These are phyloP conservation scores for Globisporangium carolinianum DNA, from an alignment of 352 stramenopile species.

Conservation along the genomic window DNA sequence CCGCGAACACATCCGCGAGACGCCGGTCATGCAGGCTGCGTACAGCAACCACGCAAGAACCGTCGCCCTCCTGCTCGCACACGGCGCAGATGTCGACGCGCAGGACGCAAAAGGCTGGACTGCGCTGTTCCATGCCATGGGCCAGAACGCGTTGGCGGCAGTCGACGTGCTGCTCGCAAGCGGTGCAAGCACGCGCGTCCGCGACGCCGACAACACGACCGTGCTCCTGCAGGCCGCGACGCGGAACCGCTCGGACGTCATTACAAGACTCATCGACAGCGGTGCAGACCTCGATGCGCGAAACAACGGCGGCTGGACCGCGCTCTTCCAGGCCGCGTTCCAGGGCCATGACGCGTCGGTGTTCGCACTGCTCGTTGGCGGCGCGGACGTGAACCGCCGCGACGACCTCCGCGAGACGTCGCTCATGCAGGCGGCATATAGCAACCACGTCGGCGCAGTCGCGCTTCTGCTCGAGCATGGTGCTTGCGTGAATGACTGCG, in stretches of 20 bases:
- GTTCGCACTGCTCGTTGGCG: constrained; percentile 2
- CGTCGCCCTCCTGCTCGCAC: constrained; percentile 1
- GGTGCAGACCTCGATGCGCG: constrained; percentile 1
- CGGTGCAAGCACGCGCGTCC: constrained; percentile 3
- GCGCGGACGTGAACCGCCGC: constrained; percentile 3
- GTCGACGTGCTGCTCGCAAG: constrained; percentile 2
- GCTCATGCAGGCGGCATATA: constrained; percentile 10
- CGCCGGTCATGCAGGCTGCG: constrained; percentile 12
- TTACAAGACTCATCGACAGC: constrained; percentile 2
- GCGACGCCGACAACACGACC: constrained; percentile 1
- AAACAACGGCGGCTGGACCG: constrained; percentile 2
- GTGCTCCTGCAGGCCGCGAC: constrained; percentile 9
- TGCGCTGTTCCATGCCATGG: constrained; percentile 5
- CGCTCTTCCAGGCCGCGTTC: constrained; percentile 7
- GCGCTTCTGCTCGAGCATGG: constrained; percentile 4
- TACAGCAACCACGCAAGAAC: constrained; percentile 6
- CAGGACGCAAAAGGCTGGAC: constrained; percentile 9
- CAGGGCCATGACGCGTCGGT: constrained; percentile 5
- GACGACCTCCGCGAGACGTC: constrained; percentile 3
- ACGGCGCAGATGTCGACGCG: constrained; percentile 6
- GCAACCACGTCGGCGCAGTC: constrained; percentile 2
- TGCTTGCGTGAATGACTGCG: constrained; percentile 1
- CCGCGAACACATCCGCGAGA: constrained; percentile 8
- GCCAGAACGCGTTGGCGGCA: constrained; percentile 3
- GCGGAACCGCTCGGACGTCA: constrained; percentile 3